These are phyloP conservation scores for Pseudocercospora musae DNA, from an alignment of 2,329 filamentous ascomycete genomes.

Conservation along the genomic window DNA sequence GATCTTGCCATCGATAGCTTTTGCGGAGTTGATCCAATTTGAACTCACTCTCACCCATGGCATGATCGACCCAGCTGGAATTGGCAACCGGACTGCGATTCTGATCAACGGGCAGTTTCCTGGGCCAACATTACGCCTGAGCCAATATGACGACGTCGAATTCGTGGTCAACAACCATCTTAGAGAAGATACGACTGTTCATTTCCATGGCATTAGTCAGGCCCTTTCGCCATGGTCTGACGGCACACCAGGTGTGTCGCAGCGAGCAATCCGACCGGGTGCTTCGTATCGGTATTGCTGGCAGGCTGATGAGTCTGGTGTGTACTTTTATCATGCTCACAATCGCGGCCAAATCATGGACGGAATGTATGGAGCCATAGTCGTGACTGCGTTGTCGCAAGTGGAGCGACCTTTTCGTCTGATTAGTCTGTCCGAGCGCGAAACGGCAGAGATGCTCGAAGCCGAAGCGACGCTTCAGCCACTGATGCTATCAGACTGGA, in stretches of 20 bases:
- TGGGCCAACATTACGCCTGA: slow-evolving; percentile 12
- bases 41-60: no score
- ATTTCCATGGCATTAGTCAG: slow-evolving; percentile 24
- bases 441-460: not conserved
- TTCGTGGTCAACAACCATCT: slow-evolving; percentile 13
- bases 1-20: no score
- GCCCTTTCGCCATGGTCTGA: slow-evolving; percentile 23
- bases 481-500: slow-evolving; percentile 16
- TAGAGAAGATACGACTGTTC: slow-evolving; percentile 14
- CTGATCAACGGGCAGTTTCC: slow-evolving; percentile 17
- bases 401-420: not conserved
- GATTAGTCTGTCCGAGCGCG: slow-evolving; percentile 6
- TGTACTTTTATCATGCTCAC: slow-evolving; percentile 19
- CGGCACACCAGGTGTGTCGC: slow-evolving; percentile 21
- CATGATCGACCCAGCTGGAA: no score
- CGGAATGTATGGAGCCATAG: slow-evolving; percentile 18
- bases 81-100: not conserved
- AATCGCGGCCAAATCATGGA: slow-evolving; percentile 13
- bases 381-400: slow-evolving; percentile 1
- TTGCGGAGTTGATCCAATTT: no score
- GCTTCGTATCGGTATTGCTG: slow-evolving; percentile 13
- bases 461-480: slow-evolving; percentile 12
- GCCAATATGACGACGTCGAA: slow-evolving; percentile 18
- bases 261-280: slow-evolving; percentile 20
- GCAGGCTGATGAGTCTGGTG: slow-evolving; percentile 12